Percentiles rank a stretch among this genome's conserved stretches.
phyloP scores from a whole-genome alignment of 257 asterid species.

The Nemophila menziesii region DNA sequence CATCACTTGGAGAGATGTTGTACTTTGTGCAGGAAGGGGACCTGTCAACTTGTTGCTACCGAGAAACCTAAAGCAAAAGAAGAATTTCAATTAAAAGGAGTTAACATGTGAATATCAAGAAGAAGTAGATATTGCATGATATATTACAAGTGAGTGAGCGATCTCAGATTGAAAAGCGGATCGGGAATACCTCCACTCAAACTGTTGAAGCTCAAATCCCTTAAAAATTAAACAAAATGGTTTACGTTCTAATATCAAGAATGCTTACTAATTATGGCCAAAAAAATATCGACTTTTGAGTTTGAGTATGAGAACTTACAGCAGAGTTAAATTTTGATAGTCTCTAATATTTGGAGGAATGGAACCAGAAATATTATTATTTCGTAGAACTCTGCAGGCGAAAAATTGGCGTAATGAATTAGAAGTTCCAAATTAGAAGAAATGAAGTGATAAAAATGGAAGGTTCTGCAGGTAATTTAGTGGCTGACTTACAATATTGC shows the following conservation, averaged over 20 bases:
- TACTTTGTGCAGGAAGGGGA: slow-evolving; percentile 38
- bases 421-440: slow-evolving; percentile 4
- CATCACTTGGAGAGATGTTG: slow-evolving; percentile 36
- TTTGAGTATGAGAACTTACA: slow-evolving; percentile 45
- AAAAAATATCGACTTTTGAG: slow-evolving; percentile 1
- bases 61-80: slow-evolving; percentile 48
- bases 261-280: neutral
- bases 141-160: slow-evolving; percentile 47
- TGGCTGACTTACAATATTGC: slow-evolving; percentile 45
- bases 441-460: neutral
- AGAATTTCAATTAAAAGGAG: neutral
- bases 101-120: neutral
- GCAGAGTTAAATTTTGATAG: slow-evolving; percentile 29
- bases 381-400: slow-evolving; percentile 49
- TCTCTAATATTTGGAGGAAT: slow-evolving; percentile 48
- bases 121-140: slow-evolving; percentile 1
- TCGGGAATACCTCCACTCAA: slow-evolving; percentile 53
- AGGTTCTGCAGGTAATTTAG: too few species aligned
- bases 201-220: slow-evolving; percentile 89
- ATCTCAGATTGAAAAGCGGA: slow-evolving; percentile 38
- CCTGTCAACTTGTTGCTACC: slow-evolving; percentile 67
- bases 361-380: slow-evolving; percentile 66
- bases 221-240: slow-evolving; percentile 15
- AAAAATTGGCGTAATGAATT: neutral
- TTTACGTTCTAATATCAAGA: neutral